A percentile compares a stretch with the other conserved stretches of the same genome.
These are phyloP conservation scores for Dendryphion nanum DNA, from an alignment of 2,329 filamentous ascomycete genomes.

Conservation along the genomic window DNA sequence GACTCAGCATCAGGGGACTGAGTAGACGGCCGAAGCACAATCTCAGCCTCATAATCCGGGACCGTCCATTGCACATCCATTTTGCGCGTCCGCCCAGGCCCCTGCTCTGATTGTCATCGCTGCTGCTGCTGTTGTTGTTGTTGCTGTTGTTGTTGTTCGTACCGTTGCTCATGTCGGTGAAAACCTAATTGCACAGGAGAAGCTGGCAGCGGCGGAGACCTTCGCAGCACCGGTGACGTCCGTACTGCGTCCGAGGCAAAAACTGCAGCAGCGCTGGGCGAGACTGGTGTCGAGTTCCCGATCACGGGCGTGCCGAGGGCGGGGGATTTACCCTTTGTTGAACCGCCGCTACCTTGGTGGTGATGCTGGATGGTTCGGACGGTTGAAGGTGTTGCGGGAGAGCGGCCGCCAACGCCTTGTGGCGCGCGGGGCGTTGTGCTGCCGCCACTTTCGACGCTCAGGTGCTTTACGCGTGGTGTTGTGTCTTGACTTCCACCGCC, in stretches of 20 bases:
- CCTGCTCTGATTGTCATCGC: slow-evolving; percentile 33
- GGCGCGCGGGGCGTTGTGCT: slow-evolving; percentile 33
- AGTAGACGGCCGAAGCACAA: slow-evolving; percentile 31
- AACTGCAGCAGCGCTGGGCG: slow-evolving; percentile 29
- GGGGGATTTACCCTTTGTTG: slow-evolving; percentile 23
- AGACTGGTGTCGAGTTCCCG: slow-evolving; percentile 23
- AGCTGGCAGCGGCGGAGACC: slow-evolving; percentile 27
- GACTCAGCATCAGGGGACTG: slow-evolving; percentile 16
- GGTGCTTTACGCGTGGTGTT: slow-evolving; percentile 29
- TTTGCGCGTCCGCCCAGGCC: slow-evolving; percentile 30
- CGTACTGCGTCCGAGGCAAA: slow-evolving; percentile 25
- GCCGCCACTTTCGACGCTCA: slow-evolving; percentile 29
- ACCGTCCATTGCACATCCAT: slow-evolving; percentile 38
- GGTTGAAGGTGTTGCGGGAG: slow-evolving; percentile 33
- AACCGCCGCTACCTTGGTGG: slow-evolving; percentile 25
- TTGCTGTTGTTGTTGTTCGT: too few relatives aligned
- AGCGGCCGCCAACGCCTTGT: slow-evolving; percentile 27
- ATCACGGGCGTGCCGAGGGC: slow-evolving; percentile 18
- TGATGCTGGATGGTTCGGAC: slow-evolving; percentile 28
- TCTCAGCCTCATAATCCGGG: slow-evolving; percentile 31
- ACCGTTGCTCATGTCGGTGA: too few relatives aligned
- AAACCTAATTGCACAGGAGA: too few relatives aligned
- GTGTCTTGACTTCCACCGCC: slow-evolving; percentile 31
- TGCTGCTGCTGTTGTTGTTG: slow-evolving; percentile 23
- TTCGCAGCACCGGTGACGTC: slow-evolving; percentile 27